Percentiles rank a stretch among this genome's conserved stretches.
phyloP scores from a whole-genome alignment of 2,329 filamentous ascomycete genomes.

The Penicillium sp. region DNA sequence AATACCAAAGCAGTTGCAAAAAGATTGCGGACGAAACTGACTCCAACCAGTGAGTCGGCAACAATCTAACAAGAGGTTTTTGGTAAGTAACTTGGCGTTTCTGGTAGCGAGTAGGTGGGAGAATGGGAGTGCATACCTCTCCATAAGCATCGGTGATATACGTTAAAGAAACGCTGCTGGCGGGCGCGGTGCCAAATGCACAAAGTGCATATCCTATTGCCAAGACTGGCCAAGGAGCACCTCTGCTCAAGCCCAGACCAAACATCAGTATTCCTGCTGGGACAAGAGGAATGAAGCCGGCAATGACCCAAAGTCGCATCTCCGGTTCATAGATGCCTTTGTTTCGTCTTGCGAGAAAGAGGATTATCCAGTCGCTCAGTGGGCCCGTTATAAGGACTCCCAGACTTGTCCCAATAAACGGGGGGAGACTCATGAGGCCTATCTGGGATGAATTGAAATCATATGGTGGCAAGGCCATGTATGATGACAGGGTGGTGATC shows the following conservation, averaged over 20 bases:
- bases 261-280: slow-evolving; percentile 43
- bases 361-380: slow-evolving; percentile 38
- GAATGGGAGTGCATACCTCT: slow-evolving; percentile 18
- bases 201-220: slow-evolving; percentile 13
- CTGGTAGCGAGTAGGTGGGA: neutral
- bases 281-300: slow-evolving; percentile 28
- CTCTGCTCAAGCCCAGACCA: slow-evolving; percentile 35
- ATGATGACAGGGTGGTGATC: slow-evolving; percentile 35
- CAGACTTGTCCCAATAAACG: slow-evolving; percentile 43
- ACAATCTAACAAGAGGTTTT: slow-evolving; percentile 39
- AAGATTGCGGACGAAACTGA: slow-evolving; percentile 48
- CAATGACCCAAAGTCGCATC: slow-evolving; percentile 40
- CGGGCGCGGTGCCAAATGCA: slow-evolving; percentile 23
- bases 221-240: slow-evolving; percentile 14
- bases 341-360: slow-evolving; percentile 38
- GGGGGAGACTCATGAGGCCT: slow-evolving; percentile 41
- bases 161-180: slow-evolving; percentile 26
- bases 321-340: slow-evolving; percentile 48
- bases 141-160: slow-evolving; percentile 33
- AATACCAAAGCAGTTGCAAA: slow-evolving; percentile 49
- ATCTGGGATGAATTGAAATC: slow-evolving; percentile 39
- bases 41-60: slow-evolving; percentile 47
- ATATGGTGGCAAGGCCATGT: slow-evolving; percentile 41
- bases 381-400: slow-evolving; percentile 34
- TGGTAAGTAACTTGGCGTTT: neutral